Base-by-base conservation (phyloP, 352 stramenopile species). In the Pythium utonaiense region DNA sequence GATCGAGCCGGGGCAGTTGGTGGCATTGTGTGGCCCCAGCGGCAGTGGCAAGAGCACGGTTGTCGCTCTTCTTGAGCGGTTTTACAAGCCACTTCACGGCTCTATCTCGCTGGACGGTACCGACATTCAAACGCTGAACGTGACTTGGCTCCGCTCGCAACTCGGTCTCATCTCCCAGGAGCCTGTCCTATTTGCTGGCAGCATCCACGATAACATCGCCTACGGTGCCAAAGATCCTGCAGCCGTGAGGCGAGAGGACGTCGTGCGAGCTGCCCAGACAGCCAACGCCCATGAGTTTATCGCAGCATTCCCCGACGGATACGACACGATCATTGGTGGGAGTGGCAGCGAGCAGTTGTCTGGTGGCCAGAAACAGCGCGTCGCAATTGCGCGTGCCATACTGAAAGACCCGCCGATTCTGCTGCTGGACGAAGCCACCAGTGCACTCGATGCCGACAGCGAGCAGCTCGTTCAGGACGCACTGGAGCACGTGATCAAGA, bases 231-330 rank as follows among this genome's bases (percentile, higher is more conserved):
- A 69, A 31, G 62, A 75, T 21, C 65, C 57, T 14, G 17, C 27
- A 1, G 2, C 13, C 3, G 56, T 57, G 4, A 77, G 27, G 1
- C 54, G 70, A 30, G 78, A 88, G 3, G 85, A 95, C 52, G 75
- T 98, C 58, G 67, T 89, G 19, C 57, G 78, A 27, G 95, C 94
- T 19, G 91, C 93, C 1, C 69, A 84, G 49, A 65, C 96, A 14
- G 95, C 95, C 25, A 96, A 98, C 60, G 93, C 93, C 1, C 78
- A 97, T 62, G 72, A 83, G 17, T 99, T 98, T 65, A 97, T 98
- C 69, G 71, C 70, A 0, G 57, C 57, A 4, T 91, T 98, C 38
- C 80, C 93, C 9, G 87, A 98, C n/a, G 83, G 86, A 13, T 98
- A 95, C 69, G 80, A 98, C 28, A 98, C 95, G 5, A 67, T 87